Evolutionary conservation across 208 protist genomes (phyloP).

Genomic region (Trypanosoma rangeli): DNA sequence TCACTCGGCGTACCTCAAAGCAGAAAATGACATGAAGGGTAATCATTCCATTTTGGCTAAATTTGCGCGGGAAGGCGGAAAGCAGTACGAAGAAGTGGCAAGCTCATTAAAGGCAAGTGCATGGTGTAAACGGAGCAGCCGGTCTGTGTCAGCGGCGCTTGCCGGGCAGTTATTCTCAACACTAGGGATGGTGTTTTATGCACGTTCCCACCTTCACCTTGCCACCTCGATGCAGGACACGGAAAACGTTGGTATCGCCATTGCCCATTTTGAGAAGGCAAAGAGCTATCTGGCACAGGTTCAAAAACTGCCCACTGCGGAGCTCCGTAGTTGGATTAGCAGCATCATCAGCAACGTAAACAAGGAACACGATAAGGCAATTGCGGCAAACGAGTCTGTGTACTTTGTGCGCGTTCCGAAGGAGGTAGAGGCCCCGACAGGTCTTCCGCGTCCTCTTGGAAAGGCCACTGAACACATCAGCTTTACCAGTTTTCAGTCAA

Average conservation of each 20-base stretch:
- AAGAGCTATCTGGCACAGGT: slow-evolving; percentile 50
- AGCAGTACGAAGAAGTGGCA: slow-evolving; percentile 67
- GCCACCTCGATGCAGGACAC: slow-evolving; percentile 43
- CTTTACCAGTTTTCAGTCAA: slow-evolving; percentile 60
- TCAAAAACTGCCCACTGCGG: slow-evolving; percentile 48
- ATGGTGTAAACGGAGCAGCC: slow-evolving; percentile 34
- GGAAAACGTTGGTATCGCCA: slow-evolving; percentile 55
- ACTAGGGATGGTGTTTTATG: slow-evolving; percentile 52
- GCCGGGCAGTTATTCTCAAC: slow-evolving; percentile 45
- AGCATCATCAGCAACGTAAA: slow-evolving; percentile 68
- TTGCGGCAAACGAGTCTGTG: slow-evolving; percentile 76
- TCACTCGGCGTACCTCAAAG: slow-evolving; percentile 83
- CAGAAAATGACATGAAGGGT: slow-evolving; percentile 61
- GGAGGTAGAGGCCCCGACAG: slow-evolving; percentile 54
- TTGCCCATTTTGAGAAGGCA: slow-evolving; percentile 72
- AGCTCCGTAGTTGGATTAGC: slow-evolving; percentile 56
- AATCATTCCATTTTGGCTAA: slow-evolving; percentile 75
- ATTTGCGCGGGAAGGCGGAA: slow-evolving; percentile 69
- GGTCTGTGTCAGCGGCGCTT: slow-evolving; percentile 18
- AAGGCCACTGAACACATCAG: slow-evolving; percentile 48
- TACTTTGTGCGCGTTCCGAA: slow-evolving; percentile 75
- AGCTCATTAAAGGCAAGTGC: slow-evolving; percentile 43
- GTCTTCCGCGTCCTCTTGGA: slow-evolving; percentile 62
- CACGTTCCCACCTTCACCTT: slow-evolving; percentile 72
- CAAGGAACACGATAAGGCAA: slow-evolving; percentile 51